phyloP scores from a whole-genome alignment of 169 alveolate genomes.

The Pseudocohnilembus persalinus region DNA sequence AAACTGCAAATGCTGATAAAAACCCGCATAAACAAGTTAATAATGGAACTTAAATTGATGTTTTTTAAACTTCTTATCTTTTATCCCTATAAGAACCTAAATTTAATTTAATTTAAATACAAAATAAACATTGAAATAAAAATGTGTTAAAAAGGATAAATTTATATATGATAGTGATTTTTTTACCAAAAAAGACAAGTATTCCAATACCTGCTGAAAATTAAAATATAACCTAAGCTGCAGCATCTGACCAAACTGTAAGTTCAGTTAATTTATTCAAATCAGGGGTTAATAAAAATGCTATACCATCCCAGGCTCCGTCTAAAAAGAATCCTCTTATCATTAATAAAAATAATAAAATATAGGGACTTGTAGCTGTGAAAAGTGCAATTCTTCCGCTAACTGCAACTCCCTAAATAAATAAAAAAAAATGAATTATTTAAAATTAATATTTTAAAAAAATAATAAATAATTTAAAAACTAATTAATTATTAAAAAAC shows the following conservation, averaged over 20 bases:
- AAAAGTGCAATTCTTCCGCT: constrained; percentile 44
- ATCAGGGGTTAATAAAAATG: constrained; percentile 46
- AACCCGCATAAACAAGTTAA: constrained; percentile 47
- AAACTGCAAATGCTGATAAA: constrained; percentile 44
- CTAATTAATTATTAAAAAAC: neutral
- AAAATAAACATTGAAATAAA: too few species aligned
- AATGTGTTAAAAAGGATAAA: too few species aligned
- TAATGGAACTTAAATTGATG: constrained; percentile 33
- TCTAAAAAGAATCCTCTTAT: constrained; percentile 50
- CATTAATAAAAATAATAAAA: constrained; percentile 40
- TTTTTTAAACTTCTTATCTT: constrained; percentile 26
- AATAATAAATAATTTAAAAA: neutral
- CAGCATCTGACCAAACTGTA: constrained; percentile 62
- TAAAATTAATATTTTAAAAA: neutral
- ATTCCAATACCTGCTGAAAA: constrained; percentile 45
- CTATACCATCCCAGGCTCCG: constrained; percentile 46
- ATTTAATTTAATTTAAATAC: too few species aligned
- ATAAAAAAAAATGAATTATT: neutral
- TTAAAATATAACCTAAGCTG: constrained; percentile 43
- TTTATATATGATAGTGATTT: neutral
- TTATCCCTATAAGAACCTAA: constrained; percentile 23
- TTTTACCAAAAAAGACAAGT: constrained; percentile 28
- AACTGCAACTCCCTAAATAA: constrained; percentile 24
- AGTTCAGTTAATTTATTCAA: constrained; percentile 35
- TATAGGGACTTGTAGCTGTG: constrained; percentile 43